A percentile compares a stretch with the other conserved stretches of the same genome.
These are phyloP conservation scores for Inga laurina DNA, from an alignment of 306 rosid genomes.

Conservation along the genomic window DNA sequence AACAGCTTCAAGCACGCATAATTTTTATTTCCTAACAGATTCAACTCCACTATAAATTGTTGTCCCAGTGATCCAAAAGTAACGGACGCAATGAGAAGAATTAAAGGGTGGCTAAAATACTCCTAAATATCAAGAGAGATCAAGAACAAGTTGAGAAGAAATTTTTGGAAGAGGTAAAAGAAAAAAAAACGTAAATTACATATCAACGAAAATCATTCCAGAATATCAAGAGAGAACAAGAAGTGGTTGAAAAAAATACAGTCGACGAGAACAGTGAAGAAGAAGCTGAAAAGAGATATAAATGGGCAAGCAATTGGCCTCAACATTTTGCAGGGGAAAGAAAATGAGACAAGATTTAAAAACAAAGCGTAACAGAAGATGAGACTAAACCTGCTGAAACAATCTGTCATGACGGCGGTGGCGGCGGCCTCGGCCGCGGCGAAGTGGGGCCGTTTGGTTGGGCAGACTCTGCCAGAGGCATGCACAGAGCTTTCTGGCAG, in stretches of 20 bases:
- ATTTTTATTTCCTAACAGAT: background rate
- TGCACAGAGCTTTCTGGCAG: conserved; percentile 76
- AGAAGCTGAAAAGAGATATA: background rate
- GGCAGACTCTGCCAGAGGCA: conserved; percentile 67
- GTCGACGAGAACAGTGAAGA: background rate
- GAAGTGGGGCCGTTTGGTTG: conserved; percentile 42
- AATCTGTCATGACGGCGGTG: conserved; percentile 11
- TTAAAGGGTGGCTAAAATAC: background rate
- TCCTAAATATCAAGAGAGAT: background rate
- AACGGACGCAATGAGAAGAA: background rate
- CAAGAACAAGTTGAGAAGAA: background rate
- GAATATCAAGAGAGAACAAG: background rate
- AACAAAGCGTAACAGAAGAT: background rate
- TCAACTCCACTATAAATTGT: background rate
- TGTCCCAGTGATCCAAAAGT: background rate
- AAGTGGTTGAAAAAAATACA: background rate
- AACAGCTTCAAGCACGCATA: background rate
- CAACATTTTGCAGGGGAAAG: background rate
- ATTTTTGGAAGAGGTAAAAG: background rate
- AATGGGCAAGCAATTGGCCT: background rate
- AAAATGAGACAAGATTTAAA: background rate
- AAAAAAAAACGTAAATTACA: background rate
- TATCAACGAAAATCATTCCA: background rate
- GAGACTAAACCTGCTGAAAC: conserved; percentile 39
- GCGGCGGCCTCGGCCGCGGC: conserved; percentile 29